Base-by-base conservation (phyloP, 1,284 basidiomycete genomes). In the Melanopsichium pennsylvanicum region DNA sequence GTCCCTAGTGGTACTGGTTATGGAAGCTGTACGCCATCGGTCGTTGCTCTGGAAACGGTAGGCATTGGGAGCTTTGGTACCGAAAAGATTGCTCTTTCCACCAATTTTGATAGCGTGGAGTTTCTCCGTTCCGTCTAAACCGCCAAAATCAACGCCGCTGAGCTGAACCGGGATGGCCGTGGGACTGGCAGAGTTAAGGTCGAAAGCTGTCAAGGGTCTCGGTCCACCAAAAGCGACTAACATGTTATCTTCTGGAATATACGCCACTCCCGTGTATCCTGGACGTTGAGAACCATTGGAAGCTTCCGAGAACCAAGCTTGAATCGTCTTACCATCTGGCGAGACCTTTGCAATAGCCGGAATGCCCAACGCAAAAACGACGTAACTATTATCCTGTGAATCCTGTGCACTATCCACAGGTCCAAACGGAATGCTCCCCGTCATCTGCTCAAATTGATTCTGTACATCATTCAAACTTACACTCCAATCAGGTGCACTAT, bases 191-290 rank as follows among this genome's bases (percentile, higher is more conserved):
- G 33, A 6, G 43, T 29, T 49, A 16, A 75, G 51, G 42, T 74
- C 58, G 57, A 78, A 79, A 12, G 64, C 51, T 19, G 77, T 79
- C 5, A 79, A 60, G 2, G 70, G 36, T 10, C 76, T 67, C 6
- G 76, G 76, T n/a, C 77, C 77, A 15, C 77, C 77, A 31, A 64
- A 78, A 6, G 77, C 76, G 19, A 78, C 55, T 7, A 79, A 31
- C 18, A 45, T 18, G 57, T 79, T 74, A 37, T 71, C 39, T 25
- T 50, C 51, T 13, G 74, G 69, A 32, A 72, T 52, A 48, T 64
- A 79, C 0, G 71, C 46, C n/a, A 79, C 52, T 6, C 77, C 77
- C 1, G 76, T 76, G 50, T 74, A 79, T 18, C 77, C 77, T 5
- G 76, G 76, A 4, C 77, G 68, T 35, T 78, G 66, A 31, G 49